phyloP scores from a whole-genome alignment of 1,284 basidiomycete genomes.

The Lignosus rhinocerotis region DNA sequence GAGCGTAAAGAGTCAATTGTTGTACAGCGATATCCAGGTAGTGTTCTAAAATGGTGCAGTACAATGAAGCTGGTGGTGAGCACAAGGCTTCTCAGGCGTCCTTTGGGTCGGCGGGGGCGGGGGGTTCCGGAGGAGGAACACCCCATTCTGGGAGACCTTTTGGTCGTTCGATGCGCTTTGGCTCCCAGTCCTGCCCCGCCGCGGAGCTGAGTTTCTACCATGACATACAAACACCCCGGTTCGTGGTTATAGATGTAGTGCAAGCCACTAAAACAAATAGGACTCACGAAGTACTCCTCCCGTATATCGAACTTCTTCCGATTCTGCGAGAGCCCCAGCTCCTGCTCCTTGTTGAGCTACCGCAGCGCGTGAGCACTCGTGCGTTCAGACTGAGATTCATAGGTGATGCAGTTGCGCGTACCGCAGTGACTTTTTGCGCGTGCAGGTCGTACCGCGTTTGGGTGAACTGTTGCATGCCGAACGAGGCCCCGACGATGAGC shows the following conservation, averaged over 20 bases:
- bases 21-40: conserved; percentile 7
- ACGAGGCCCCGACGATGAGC: conserved; percentile 88
- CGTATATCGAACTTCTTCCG: conserved; percentile 89
- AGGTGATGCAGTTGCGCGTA: conserved; percentile 32
- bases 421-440: conserved; percentile 75
- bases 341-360: conserved; percentile 81
- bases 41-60: neutral
- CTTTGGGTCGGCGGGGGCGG: conserved; percentile 24
- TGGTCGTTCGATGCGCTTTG: conserved; percentile 82
- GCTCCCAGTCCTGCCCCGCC: conserved; percentile 80
- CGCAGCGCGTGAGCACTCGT: neutral
- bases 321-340: conserved; percentile 76
- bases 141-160: conserved; percentile 89
- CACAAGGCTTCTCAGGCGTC: neutral
- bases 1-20: neutral
- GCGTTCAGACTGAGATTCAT: neutral
- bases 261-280: neutral
- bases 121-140: conserved; percentile 63
- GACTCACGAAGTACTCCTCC: conserved; percentile 93
- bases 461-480: conserved; percentile 81
- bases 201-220: conserved; percentile 63
- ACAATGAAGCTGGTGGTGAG: neutral
- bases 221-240: neutral
- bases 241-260: neutral
- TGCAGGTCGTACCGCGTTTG: conserved; percentile 92